Conservation (phyloP, 1,139 yeast species). For the Candida tetrigidarum region DNA sequence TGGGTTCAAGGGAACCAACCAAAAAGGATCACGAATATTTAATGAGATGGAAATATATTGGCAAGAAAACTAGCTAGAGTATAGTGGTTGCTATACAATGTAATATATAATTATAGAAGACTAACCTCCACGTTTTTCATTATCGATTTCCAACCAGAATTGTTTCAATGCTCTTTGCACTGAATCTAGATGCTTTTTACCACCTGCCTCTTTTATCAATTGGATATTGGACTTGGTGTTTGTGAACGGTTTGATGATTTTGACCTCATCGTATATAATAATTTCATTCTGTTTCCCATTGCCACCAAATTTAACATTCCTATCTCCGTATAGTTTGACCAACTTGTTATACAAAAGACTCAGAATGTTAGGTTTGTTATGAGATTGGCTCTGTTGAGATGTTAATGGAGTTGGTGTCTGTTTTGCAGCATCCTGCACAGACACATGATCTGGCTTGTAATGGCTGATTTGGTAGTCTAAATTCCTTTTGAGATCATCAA, state of each 20-base stretch:
- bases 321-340: conserved; percentile 24
- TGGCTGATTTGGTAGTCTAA: conserved; percentile 20
- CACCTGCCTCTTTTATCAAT: conserved; percentile 29
- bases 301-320: conserved; percentile 28
- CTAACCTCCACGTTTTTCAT: conserved; percentile 64
- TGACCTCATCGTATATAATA: conserved; percentile 29
- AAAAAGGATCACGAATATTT: conserved; percentile 58
- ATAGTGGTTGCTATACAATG: not conserved
- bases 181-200: conserved; percentile 40
- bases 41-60: conserved; percentile 49
- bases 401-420: conserved; percentile 2
- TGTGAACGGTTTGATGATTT: conserved; percentile 33
- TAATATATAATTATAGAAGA: no score
- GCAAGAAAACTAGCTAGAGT: conserved; percentile 18
- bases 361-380: conserved; percentile 3
- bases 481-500: conserved; percentile 23
- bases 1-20: conserved; percentile 66
- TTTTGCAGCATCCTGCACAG: not conserved
- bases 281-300: conserved; percentile 23
- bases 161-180: conserved; percentile 59
- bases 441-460: conserved; percentile 14
- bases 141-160: conserved; percentile 57
- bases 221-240: conserved; percentile 29
- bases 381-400: conserved; percentile 1
- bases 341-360: conserved; percentile 24